Conservation (phyloP, 495 filamentous ascomycete species). For the Penicillium alfredii region DNA sequence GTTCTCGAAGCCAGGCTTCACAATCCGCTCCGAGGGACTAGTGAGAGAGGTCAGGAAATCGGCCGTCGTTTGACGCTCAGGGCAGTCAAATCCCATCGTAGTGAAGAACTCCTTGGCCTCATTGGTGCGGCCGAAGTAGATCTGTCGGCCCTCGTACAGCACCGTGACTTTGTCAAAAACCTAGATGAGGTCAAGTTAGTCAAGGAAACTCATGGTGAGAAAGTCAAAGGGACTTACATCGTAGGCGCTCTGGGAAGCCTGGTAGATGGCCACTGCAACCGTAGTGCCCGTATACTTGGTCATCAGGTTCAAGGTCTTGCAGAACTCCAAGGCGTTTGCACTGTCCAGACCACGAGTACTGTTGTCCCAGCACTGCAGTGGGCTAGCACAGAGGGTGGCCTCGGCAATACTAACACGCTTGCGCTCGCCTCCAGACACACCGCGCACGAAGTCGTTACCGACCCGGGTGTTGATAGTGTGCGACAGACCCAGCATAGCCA, state of each 20-base stretch:
- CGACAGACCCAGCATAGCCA: conserved; percentile 55
- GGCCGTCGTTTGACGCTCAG: conserved; percentile 58
- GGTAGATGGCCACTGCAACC: conserved; percentile 78
- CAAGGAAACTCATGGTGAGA: too few species aligned
- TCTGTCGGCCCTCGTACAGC: conserved; percentile 59
- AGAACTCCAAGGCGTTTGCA: conserved; percentile 70
- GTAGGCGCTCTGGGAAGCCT: conserved; percentile 83
- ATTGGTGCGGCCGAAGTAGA: conserved; percentile 59
- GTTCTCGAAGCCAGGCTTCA: conserved; percentile 57
- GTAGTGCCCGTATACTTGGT: conserved; percentile 71
- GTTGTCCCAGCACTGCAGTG: conserved; percentile 81
- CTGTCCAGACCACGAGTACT: conserved; percentile 80
- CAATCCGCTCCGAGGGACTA: conserved; percentile 58
- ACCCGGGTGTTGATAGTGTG: conserved; percentile 50
- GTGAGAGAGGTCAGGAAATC: conserved; percentile 78
- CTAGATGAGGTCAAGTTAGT: too few species aligned
- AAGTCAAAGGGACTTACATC: too few species aligned
- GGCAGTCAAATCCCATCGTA: conserved; percentile 57
- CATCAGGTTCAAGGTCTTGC: conserved; percentile 67
- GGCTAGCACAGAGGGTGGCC: conserved; percentile 65
- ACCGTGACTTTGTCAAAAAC: conserved; percentile 60
- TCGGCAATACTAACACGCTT: conserved; percentile 59
- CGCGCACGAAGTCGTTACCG: conserved; percentile 80
- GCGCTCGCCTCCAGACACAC: conserved; percentile 79
- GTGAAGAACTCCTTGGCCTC: conserved; percentile 62